Conservation (phyloP, 73 alveolate genomes). For the Effrenium voratum region DNA sequence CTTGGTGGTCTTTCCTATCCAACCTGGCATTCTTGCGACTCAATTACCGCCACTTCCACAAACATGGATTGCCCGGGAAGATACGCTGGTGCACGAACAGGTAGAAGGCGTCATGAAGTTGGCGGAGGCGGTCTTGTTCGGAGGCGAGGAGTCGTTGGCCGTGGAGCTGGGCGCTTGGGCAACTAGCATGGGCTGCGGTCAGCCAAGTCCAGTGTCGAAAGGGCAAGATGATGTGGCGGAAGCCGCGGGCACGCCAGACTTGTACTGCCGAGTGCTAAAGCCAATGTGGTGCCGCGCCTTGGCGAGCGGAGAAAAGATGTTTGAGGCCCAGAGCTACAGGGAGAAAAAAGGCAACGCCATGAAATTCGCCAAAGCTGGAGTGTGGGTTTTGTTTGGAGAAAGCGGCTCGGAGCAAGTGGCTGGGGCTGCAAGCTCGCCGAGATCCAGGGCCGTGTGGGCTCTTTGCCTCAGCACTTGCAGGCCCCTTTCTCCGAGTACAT, state of each 20-base stretch:
- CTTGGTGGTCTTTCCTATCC: not conserved
- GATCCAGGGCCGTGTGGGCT: not conserved
- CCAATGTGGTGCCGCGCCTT: not conserved
- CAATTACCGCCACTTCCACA: conserved; percentile 12
- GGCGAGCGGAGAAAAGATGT: not conserved
- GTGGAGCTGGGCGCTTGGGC: not conserved
- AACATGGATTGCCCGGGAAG: conserved; percentile 44
- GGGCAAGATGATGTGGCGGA: not conserved
- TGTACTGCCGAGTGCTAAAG: not conserved
- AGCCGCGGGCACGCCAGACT: not conserved
- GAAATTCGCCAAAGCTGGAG: not conserved
- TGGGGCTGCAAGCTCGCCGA: not conserved
- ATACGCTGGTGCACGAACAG: not conserved
- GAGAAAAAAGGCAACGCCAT: not conserved
- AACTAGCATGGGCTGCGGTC: too few relatives aligned
- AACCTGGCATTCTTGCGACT: not conserved
- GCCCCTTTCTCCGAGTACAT: not conserved
- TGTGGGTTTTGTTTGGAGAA: not conserved
- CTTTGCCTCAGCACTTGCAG: not conserved
- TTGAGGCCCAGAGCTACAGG: not conserved
- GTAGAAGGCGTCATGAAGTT: not conserved
- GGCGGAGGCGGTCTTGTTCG: not conserved
- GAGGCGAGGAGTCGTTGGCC: not conserved
- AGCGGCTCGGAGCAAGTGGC: not conserved
- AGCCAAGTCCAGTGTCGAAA: too few relatives aligned